Base-by-base conservation (phyloP, 352 stramenopile species). In the Pythium dissimile region DNA sequence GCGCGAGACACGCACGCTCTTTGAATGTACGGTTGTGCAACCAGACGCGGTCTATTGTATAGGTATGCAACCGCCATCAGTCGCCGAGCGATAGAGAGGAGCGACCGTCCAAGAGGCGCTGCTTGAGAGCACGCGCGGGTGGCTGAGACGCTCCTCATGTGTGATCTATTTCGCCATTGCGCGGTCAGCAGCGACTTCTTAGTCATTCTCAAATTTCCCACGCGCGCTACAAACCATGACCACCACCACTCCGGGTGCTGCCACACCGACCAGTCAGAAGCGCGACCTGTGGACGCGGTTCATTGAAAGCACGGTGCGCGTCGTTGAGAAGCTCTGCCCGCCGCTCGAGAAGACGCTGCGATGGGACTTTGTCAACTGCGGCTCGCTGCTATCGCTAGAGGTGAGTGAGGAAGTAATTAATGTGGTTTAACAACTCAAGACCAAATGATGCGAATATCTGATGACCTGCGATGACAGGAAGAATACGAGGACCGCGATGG, bases 281-380 rank as follows among this genome's bases (percentile, higher is more conserved):
- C 18, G 30, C 5, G 30, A 60, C 28, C 45, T 60, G 13, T 65
- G 58, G 58, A 50, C 49, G 18, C 43, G 35, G 5, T 32, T 59
- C 27, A 34, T 59, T 16, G 41, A 59, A 38, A n/a, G 58, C 46
- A 42, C 43, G 5, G 58, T 65, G 18, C 43, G 52, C 26, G 18
- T 54, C n/a, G 48, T 55, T 5, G 58, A 65, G 43, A 54, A 20
- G 42, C 27, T 65, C 2, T 65, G 58, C 21, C 58, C 58, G 10
- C 23, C 48, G 8, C 58, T 65, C 0, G 49, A 65, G 27, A 48
- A 30, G 35, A 55, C 5, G 11, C 58, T 65, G 16, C 38, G 37
- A 6, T 65, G 58, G 58, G 49, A 65, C 49, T 38, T 57, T 12
- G 38, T 13, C n/a, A 49, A 65, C 26, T 42, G 39, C 21, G 28